Base-by-base conservation (phyloP, 208 protist genomes). In the Trypanosoma scelopori region DNA sequence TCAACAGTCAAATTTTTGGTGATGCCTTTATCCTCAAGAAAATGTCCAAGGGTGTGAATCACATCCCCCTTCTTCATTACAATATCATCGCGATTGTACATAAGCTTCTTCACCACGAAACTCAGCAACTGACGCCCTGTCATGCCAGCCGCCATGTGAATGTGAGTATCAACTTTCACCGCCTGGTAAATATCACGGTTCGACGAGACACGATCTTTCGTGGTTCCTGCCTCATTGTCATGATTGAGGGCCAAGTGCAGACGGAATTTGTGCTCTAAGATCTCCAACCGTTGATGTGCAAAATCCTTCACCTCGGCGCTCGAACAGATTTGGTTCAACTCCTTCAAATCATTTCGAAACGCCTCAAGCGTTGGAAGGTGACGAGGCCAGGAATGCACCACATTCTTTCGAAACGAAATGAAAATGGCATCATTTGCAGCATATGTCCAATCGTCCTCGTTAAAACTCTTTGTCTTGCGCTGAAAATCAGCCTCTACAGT, bases 91-190 rank as follows among this genome's bases (percentile, higher is more conserved):
- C 80, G 79, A 69, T 76, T 89, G 43, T 97, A 81, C 57, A 86
- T 79, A 22, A 98, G 58, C 65, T 99, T 98, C 48, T 87, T 78
- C 55, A 98, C 80, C 25, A 99, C 93, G 78, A 98, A 99, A 43
- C 83, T 78, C 18, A 98, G 74, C 15, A 99, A 83, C 53, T 98
- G 93, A 66, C 92, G 84, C 42, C 92, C 84, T 6, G 90, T 98
- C 94, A 98, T 98, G 20, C 93, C 93, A 15, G 97, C 92, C 1
- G 94, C 93, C 71, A 98, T 92, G 74, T 99, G 98, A 61, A 99
- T 97, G 58, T 99, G 97, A 23, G 95, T 99, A 70, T 99, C 98
- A 35, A 99, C 96, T 68, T 99, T 99, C 16, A 85, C 87, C 6
- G 97, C 93, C 52, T 98, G 91, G 67, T 97, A 98, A 62, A 98